Base-by-base conservation (phyloP, 768 basidiomycete genomes). In the Tulasnella sp. region DNA sequence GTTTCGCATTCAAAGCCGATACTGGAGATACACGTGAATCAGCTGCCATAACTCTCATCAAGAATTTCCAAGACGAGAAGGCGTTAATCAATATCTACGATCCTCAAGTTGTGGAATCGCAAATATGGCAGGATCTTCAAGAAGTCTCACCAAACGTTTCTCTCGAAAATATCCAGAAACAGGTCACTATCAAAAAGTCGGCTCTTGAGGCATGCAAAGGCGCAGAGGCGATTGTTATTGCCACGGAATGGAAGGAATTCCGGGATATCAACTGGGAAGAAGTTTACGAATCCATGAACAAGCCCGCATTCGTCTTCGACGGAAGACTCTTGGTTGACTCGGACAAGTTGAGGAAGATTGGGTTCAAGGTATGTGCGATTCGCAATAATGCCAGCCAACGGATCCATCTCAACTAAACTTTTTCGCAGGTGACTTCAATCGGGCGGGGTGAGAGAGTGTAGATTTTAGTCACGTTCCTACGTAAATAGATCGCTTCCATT, bases 21-120 rank as follows among this genome's bases (percentile, higher is more conserved):
- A 99, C 95, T 10, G 95, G 95, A 54, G 95, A 99, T 65, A 99
- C 95, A 33, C 90, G 95, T 65, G 95, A 98, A 70, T 92, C 90
- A 2, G 81, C 95, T 25, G 78, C 95, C 15, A 96, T 96, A 67
- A 83, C 88, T 27, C 78, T 99, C 58, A 82, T 93, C 69, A 81
- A 79, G 59, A 82, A 96, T 72, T 99, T 99, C 79, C 75, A 80
- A 59, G 76, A 77, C 34, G 95, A 99, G 69, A 79, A 77, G 59
- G 92, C 95, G 9, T 67, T 78, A 42, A 74, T 99, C 60, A 81
- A 78, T 50, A 71, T 99, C 56, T 99, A 90, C 67, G 92, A 96
- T 65, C 93, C 93, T 27, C 41, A 61, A 57, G 87, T 99, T 13
- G 71, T 72, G 45, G 75, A 83, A 48, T 65, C 72, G 19, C 95